phyloP scores from a whole-genome alignment of 805 yeast genomes.

The Wickerhamomyces xylosicus region DNA sequence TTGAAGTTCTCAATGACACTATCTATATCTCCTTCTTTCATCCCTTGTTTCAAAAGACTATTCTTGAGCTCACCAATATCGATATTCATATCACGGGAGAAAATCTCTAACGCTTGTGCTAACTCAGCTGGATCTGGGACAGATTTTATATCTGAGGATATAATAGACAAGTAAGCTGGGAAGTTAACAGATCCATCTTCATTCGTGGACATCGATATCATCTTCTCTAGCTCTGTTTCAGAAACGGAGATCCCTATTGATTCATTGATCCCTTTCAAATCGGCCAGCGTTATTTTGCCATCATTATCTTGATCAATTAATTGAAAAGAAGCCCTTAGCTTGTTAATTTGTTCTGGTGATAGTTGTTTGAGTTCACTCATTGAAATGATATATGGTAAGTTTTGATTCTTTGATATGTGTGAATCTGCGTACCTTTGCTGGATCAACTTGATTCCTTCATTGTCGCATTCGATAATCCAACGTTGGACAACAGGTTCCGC shows the following conservation, averaged over 20 bases:
- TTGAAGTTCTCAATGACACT: constrained; percentile 44
- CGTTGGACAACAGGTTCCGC: no score
- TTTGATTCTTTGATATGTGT: no score
- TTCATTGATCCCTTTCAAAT: constrained; percentile 42
- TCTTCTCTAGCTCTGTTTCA: constrained; percentile 32
- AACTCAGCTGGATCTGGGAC: constrained; percentile 45
- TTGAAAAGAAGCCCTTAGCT: constrained; percentile 65
- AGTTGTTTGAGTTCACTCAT: constrained; percentile 26
- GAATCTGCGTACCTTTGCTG: no score
- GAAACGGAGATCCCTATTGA: constrained; percentile 37
- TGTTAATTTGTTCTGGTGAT: constrained; percentile 52
- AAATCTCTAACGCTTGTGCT: constrained; percentile 46
- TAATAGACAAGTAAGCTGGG: constrained; percentile 51
- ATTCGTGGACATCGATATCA: constrained; percentile 24
- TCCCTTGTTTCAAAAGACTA: constrained; percentile 35
- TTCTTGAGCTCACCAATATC: constrained; percentile 38
- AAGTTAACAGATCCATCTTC: constrained; percentile 34
- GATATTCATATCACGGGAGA: constrained; percentile 33
- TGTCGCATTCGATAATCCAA: no score
- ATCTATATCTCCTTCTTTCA: constrained; percentile 31
- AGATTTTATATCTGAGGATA: constrained; percentile 44
- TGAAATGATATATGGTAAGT: no score
- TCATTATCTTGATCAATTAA: constrained; percentile 78
- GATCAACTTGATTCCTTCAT: no score
- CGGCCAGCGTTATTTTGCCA: constrained; percentile 45